phyloP scores from a whole-genome alignment of 2,329 filamentous ascomycete species.

The Thermoascus crustaceus region DNA sequence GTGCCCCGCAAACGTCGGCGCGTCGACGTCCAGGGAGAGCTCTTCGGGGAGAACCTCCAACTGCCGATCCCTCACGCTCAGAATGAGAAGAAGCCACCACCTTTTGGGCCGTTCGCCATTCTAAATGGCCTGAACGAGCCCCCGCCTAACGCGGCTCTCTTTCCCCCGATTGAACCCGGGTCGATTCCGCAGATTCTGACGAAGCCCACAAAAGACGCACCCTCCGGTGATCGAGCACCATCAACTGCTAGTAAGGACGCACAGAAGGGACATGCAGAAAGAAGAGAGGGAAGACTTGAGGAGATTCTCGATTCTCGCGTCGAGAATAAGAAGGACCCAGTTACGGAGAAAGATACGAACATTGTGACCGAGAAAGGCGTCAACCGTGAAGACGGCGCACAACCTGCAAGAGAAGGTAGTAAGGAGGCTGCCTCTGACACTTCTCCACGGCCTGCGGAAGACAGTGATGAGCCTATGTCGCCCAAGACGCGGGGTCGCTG shows the following conservation, averaged over 20 bases:
- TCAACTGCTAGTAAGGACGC: constrained; percentile 11
- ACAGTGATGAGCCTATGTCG: constrained; percentile 18
- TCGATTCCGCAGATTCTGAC: constrained; percentile 30
- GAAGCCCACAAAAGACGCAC: constrained; percentile 23
- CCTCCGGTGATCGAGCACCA: constrained; percentile 16
- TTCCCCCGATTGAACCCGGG: constrained; percentile 53
- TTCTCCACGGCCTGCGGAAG: constrained; percentile 6
- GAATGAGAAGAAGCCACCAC: constrained; percentile 36
- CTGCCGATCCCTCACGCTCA: constrained; percentile 41
- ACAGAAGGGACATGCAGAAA: constrained; percentile 20
- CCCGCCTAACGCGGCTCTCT: constrained; percentile 52
- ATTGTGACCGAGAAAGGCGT: constrained; percentile 4
- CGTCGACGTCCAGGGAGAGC: constrained; percentile 33
- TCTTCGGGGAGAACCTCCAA: constrained; percentile 38
- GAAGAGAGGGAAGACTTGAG: constrained; percentile 26
- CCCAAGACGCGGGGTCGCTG: constrained; percentile 31
- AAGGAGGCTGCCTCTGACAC: constrained; percentile 7
- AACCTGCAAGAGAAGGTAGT: not conserved
- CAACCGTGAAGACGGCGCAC: not conserved
- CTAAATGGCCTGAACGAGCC: constrained; percentile 57
- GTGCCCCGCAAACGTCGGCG: constrained; percentile 36
- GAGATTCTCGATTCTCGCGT: constrained; percentile 26
- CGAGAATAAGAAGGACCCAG: constrained; percentile 13
- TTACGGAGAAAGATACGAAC: constrained; percentile 11
- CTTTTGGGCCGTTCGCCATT: constrained; percentile 39